A percentile compares a stretch with the other conserved stretches of the same genome.
These are phyloP conservation scores for Penicillium sp. DNA, from an alignment of 2,329 filamentous ascomycete genomes.

Conservation along the genomic window DNA sequence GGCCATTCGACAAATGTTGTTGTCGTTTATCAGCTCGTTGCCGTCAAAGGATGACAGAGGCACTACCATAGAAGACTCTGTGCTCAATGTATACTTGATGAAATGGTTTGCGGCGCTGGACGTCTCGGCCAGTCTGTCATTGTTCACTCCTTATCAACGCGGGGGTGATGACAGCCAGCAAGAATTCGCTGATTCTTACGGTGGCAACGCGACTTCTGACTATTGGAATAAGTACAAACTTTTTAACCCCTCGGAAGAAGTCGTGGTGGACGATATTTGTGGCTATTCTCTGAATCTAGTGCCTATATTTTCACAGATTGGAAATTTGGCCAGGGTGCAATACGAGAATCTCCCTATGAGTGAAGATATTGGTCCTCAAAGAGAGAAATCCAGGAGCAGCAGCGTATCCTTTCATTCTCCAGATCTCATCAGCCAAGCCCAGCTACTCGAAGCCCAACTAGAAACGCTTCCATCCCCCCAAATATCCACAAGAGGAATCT, in stretches of 20 bases:
- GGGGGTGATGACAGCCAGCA: conserved; percentile 3
- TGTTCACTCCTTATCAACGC: conserved; percentile 12
- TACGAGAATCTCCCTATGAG: background rate
- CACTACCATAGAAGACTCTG: conserved; percentile 1
- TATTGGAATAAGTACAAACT: conserved; percentile 10
- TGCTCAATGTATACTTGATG: conserved; percentile 22
- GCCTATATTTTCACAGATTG: conserved; percentile 22
- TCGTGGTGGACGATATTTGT: conserved; percentile 27
- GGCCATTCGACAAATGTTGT: conserved; percentile 23
- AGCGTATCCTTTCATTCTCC: background rate
- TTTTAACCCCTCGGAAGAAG: background rate
- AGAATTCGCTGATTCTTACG: background rate
- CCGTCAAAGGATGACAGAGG: conserved; percentile 11
- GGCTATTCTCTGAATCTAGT: conserved; percentile 27
- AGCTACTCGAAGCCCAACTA: background rate
- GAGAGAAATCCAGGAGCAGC: background rate
- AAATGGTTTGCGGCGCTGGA: conserved; percentile 30
- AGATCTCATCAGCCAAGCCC: background rate
- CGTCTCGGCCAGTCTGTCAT: conserved; percentile 24
- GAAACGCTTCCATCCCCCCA: conserved; percentile 13
- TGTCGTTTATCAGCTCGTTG: conserved; percentile 10
- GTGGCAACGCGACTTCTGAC: background rate
- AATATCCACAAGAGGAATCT: conserved; percentile 6
- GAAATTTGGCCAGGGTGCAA: conserved; percentile 16
- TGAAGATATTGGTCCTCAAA: background rate